Conservation (phyloP, 1,284 basidiomycete species). For the Puccinia triticina region DNA sequence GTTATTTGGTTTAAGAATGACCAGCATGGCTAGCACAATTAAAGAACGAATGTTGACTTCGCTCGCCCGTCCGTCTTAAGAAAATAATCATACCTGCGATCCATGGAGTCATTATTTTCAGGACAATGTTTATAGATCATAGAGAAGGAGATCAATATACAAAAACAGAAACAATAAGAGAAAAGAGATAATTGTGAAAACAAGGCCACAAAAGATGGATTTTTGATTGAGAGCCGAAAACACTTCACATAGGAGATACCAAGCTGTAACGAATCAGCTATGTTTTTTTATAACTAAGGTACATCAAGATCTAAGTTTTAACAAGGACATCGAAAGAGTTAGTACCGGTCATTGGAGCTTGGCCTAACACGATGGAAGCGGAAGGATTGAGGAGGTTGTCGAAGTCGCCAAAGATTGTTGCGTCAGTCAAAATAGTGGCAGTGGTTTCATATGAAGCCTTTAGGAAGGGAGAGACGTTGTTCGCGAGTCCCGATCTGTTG, state of each 20-base stretch:
- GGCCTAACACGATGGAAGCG: slow-evolving; percentile 86
- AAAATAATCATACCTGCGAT: too few species aligned
- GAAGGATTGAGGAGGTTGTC: slow-evolving; percentile 87
- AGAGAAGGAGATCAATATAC: background rate
- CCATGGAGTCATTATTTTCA: background rate
- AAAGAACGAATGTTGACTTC: too few species aligned
- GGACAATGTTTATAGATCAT: background rate
- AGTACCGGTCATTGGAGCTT: slow-evolving; percentile 79
- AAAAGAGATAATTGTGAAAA: background rate
- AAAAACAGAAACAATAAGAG: background rate
- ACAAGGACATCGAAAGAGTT: slow-evolving; percentile 70
- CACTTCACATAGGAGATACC: background rate
- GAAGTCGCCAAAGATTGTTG: slow-evolving; percentile 89
- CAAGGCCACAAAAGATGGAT: background rate
- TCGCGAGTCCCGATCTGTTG: slow-evolving; percentile 90
- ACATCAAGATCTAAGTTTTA: background rate
- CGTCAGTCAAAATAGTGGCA: slow-evolving; percentile 90
- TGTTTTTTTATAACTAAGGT: too few species aligned
- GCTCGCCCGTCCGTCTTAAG: too few species aligned
- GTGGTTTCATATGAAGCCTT: slow-evolving; percentile 99
- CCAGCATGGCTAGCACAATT: too few species aligned
- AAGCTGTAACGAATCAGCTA: background rate
- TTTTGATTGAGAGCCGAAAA: too few species aligned
- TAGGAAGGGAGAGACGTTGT: slow-evolving; percentile 86
- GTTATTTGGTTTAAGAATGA: too few species aligned